Evolutionary conservation across 805 yeast species (phyloP).

Genomic region (Yamadazyma olivae): DNA sequence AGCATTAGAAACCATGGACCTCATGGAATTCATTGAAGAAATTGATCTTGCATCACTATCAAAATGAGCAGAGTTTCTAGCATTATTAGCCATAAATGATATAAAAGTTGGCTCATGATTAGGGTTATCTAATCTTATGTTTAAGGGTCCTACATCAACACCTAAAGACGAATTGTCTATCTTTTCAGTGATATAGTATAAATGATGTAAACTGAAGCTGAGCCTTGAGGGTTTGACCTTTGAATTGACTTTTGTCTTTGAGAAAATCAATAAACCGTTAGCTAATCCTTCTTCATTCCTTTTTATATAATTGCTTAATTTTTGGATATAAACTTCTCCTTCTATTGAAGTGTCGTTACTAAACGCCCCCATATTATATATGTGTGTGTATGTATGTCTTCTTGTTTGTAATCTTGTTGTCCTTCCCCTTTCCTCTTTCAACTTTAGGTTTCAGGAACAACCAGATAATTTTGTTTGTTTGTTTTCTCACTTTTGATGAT

Average conservation of each 20-base stretch:
- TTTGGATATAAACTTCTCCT: conserved; percentile 56
- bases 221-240: conserved; percentile 52
- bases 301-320: conserved; percentile 50
- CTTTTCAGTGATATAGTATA: conserved; percentile 57
- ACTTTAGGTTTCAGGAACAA: too few species aligned
- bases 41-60: conserved; percentile 48
- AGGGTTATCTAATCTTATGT: conserved; percentile 56
- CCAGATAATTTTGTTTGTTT: too few species aligned
- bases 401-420: too few species aligned
- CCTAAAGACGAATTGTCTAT: conserved; percentile 48
- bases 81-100: conserved; percentile 58
- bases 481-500: too few species aligned
- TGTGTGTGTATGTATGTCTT: too few species aligned
- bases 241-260: conserved; percentile 28
- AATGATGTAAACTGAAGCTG: conserved; percentile 59
- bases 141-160: conserved; percentile 60
- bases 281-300: conserved; percentile 59
- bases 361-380: conserved; percentile 30
- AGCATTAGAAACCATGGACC: conserved; percentile 45
- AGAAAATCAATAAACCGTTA: conserved; percentile 54
- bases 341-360: conserved; percentile 40
- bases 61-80: conserved; percentile 37
- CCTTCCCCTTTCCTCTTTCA: too few species aligned
- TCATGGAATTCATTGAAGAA: conserved; percentile 57
- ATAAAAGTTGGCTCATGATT: conserved; percentile 53